Percentiles rank a stretch among this genome's conserved stretches.
These are phyloP conservation scores for Pseudogymnoascus sp. DNA, from an alignment of 2,329 filamentous ascomycete genomes.

Conservation along the genomic window DNA sequence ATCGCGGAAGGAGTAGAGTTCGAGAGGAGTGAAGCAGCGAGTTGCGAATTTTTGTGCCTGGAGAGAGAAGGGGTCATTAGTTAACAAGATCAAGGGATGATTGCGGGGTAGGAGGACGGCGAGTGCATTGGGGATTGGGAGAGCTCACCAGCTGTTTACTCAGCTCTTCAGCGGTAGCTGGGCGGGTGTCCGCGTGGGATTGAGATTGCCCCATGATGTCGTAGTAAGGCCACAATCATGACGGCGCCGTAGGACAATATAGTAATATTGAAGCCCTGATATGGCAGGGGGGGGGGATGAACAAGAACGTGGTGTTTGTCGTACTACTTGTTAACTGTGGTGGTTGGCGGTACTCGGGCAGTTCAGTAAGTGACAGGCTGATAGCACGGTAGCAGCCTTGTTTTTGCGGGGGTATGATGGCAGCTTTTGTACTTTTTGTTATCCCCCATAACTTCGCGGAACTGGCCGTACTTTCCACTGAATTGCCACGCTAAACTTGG, in stretches of 20 bases:
- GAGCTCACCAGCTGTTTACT: constrained; percentile 26
- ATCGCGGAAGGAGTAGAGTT: constrained; percentile 65
- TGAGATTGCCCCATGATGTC: constrained; percentile 28
- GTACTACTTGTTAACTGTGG: background rate
- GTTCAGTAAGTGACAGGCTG: background rate
- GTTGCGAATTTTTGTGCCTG: constrained; percentile 57
- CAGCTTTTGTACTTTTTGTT: background rate
- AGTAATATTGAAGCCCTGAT: background rate
- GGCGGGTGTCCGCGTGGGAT: constrained; percentile 20
- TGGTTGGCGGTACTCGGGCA: background rate
- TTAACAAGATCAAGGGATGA: too few relatives aligned
- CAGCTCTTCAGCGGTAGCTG: constrained; percentile 24
- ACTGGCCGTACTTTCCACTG: background rate
- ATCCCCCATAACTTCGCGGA: background rate
- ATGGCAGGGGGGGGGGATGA: background rate
- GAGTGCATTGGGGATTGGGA: constrained; percentile 8
- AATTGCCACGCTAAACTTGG: background rate
- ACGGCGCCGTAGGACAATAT: background rate
- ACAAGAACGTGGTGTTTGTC: background rate
- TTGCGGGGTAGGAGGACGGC: background rate
- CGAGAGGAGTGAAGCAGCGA: constrained; percentile 62
- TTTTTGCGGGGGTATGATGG: constrained; percentile 4
- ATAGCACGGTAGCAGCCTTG: background rate
- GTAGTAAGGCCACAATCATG: background rate
- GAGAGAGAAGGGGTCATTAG: background rate